Percentiles rank a stretch among this genome's conserved stretches.
Conservation (phyloP, 495 filamentous ascomycete species). For the Parathielavia hyrcaniae region DNA sequence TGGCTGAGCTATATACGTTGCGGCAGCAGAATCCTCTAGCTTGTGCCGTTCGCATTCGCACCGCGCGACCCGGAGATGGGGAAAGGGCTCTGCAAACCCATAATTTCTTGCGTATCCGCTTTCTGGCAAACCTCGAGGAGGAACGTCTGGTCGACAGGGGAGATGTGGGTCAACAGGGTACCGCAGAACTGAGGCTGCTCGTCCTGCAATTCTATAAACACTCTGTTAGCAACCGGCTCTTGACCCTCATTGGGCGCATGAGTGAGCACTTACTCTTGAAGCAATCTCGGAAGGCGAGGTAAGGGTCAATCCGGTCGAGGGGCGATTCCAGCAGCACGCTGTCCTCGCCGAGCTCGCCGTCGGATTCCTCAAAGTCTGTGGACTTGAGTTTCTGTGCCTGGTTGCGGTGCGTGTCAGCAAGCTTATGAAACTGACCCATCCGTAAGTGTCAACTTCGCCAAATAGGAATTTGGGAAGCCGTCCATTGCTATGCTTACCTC, state of each 20-base stretch:
- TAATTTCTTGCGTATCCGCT: slow-evolving; percentile 54
- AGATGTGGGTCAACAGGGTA: slow-evolving; percentile 68
- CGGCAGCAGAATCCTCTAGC: slow-evolving; percentile 20
- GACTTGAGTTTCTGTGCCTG: slow-evolving; percentile 77
- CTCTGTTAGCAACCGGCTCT: slow-evolving; percentile 22
- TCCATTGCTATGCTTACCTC: slow-evolving; percentile 50
- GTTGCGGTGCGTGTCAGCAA: slow-evolving; percentile 30
- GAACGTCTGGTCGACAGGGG: slow-evolving; percentile 71
- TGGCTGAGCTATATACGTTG: slow-evolving; percentile 5
- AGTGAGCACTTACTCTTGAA: slow-evolving; percentile 74
- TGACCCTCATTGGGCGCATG: neutral
- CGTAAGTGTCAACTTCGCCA: slow-evolving; percentile 16
- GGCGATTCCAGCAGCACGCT: slow-evolving; percentile 88
- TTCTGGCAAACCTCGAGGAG: slow-evolving; percentile 75
- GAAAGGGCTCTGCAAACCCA: slow-evolving; percentile 27
- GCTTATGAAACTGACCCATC: slow-evolving; percentile 14
- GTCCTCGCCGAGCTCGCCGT: slow-evolving; percentile 88
- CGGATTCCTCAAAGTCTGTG: slow-evolving; percentile 53
- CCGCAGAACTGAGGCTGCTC: slow-evolving; percentile 87
- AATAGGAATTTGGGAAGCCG: neutral
- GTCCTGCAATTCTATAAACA: slow-evolving; percentile 67
- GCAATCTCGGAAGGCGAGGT: slow-evolving; percentile 73
- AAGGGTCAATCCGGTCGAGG: slow-evolving; percentile 90
- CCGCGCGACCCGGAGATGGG: slow-evolving; percentile 18
- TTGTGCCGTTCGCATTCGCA: slow-evolving; percentile 25